phyloP scores from a whole-genome alignment of 495 filamentous ascomycete genomes.

The Apodospora peruviana region DNA sequence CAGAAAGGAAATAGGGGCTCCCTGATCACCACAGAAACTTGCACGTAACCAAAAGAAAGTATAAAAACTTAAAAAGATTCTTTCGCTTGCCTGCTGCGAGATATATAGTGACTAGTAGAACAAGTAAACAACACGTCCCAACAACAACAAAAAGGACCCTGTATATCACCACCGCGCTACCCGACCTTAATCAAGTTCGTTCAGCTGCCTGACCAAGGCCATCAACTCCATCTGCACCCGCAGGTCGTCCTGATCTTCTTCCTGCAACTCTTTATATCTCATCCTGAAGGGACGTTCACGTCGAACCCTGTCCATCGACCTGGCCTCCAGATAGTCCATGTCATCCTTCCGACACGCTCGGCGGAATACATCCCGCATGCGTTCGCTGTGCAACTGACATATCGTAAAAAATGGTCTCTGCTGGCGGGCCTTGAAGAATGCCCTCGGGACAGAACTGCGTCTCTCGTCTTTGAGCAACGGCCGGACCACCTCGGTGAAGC shows the following conservation, averaged over 20 bases:
- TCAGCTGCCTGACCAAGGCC: slow-evolving; percentile 10
- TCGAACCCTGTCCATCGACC: slow-evolving; percentile 40
- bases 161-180: too few relatives aligned
- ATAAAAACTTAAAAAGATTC: too few relatives aligned
- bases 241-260: slow-evolving; percentile 39
- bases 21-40: too few relatives aligned
- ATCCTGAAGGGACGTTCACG: slow-evolving; percentile 26
- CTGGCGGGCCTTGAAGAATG: slow-evolving; percentile 49
- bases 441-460: slow-evolving; percentile 45
- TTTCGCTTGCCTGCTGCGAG: too few relatives aligned
- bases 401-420: slow-evolving; percentile 43
- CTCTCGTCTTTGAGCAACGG: slow-evolving; percentile 47
- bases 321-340: slow-evolving; percentile 44
- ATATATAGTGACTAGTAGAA: too few relatives aligned
- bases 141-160: too few relatives aligned
- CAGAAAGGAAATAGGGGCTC: too few relatives aligned
- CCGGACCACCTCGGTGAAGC: slow-evolving; percentile 64
- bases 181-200: slow-evolving; percentile 20
- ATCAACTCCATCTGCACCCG: slow-evolving; percentile 39
- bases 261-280: slow-evolving; percentile 26
- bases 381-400: slow-evolving; percentile 72
- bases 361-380: slow-evolving; percentile 63
- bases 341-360: slow-evolving; percentile 56
- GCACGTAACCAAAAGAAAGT: too few relatives aligned
- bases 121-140: too few relatives aligned